Percentiles rank a stretch among this genome's conserved stretches.
Evolutionary conservation across 129 eudicot genomes (phyloP).

Genomic region (Scalesia atractyloides): DNA sequence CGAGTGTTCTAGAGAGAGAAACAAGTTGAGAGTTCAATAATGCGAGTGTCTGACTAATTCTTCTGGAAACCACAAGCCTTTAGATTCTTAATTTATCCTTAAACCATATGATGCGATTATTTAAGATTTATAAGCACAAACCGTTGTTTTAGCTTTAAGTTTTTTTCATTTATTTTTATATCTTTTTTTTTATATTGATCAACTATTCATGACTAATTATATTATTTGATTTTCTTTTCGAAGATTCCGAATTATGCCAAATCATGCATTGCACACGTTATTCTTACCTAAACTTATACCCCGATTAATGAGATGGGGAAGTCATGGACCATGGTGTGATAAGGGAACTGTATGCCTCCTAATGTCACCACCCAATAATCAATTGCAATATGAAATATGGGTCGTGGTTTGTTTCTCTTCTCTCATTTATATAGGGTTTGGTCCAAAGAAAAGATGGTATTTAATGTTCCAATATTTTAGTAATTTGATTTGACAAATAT

Average conservation of each 20-base stretch:
- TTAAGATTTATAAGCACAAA: too few species aligned
- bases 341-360: conserved; percentile 31
- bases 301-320: conserved; percentile 11
- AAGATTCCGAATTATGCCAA: not conserved
- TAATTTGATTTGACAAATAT: not conserved
- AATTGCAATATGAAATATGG: not conserved
- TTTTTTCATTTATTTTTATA: too few species aligned
- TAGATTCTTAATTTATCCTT: too few species aligned
- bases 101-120: too few species aligned
- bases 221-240: conserved; percentile 15
- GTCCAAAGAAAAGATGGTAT: not conserved
- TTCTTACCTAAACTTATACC: not conserved
- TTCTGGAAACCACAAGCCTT: too few species aligned
- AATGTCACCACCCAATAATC: conserved; percentile 15
- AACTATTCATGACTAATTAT: not conserved
- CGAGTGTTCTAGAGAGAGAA: too few species aligned
- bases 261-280: not conserved
- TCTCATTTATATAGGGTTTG: conserved; percentile 18
- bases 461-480: conserved; percentile 6
- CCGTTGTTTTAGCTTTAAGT: too few species aligned
- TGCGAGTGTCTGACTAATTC: too few species aligned
- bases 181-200: not conserved
- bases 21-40: too few species aligned
- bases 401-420: conserved; percentile 38
- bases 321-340: conserved; percentile 8